These are phyloP conservation scores for Beta corolliflora DNA, from an alignment of 179 eudicot genomes.

Conservation along the genomic window DNA sequence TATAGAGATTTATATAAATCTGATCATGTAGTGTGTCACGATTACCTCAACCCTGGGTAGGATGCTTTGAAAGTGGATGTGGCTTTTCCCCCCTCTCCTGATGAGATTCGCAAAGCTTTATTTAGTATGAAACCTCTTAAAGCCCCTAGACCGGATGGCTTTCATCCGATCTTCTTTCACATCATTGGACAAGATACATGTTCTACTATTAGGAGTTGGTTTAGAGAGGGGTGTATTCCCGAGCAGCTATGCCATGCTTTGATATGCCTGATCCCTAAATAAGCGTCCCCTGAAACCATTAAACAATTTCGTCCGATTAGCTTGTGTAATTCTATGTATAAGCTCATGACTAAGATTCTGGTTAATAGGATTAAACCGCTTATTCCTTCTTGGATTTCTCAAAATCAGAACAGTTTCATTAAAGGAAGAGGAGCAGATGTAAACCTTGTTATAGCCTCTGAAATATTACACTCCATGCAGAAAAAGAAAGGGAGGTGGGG, in stretches of 20 bases:
- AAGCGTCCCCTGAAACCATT: neutral
- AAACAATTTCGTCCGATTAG: neutral
- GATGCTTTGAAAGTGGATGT: fast-evolving
- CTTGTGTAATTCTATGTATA: no score
- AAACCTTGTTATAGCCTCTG: neutral
- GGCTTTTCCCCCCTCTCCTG: no score
- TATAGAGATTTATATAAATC: neutral
- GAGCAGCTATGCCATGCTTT: neutral
- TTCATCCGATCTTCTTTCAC: neutral
- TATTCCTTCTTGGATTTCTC: neutral
- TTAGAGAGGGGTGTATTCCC: neutral
- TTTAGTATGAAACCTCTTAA: neutral
- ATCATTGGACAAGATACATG: neutral
- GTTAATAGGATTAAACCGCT: neutral
- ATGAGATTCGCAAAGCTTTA: neutral
- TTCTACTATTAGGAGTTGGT: neutral
- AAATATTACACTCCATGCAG: neutral
- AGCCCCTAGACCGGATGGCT: constrained; percentile 1
- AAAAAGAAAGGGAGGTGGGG: neutral
- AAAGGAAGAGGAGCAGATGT: neutral
- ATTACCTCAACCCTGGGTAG: fast-evolving
- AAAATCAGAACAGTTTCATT: neutral
- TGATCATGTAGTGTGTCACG: no score
- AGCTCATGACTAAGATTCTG: neutral
- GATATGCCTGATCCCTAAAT: neutral